Evolutionary conservation across 345 rosid genomes (phyloP).

Genomic region (Aegle marmelos): DNA sequence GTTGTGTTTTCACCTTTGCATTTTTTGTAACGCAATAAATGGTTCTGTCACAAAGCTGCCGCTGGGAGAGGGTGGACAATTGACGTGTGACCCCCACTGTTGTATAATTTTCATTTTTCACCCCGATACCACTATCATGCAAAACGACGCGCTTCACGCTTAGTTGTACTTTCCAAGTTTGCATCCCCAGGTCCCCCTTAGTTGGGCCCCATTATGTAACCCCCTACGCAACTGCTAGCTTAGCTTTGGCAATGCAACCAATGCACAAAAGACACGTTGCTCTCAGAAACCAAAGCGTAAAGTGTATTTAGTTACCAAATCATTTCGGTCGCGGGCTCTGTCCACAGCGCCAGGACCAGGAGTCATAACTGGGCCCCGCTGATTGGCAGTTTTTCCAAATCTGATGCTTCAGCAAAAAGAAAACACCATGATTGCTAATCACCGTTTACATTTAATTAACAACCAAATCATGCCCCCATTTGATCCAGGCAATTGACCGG

Average conservation of each 20-base stretch:
- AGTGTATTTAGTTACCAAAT: not conserved
- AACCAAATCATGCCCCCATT: too few species aligned
- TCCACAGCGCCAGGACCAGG: not conserved
- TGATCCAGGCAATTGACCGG: not conserved
- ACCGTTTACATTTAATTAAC: not conserved
- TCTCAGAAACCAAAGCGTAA: not conserved
- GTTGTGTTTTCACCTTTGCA: too few species aligned
- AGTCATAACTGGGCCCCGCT: conserved; percentile 1
- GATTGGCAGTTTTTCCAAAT: too few species aligned
- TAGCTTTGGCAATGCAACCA: conserved; percentile 2
- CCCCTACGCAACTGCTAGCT: not conserved
- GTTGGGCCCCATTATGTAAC: not conserved
- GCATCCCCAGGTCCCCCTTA: not conserved
- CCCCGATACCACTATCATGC: not conserved
- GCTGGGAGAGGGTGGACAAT: not conserved
- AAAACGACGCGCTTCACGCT: conserved; percentile 3
- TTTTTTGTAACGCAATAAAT: not conserved
- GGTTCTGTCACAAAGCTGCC: not conserved
- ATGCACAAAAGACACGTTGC: conserved; percentile 6
- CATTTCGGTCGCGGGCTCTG: not conserved
- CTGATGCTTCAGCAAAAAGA: not conserved
- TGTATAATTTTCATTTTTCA: not conserved
- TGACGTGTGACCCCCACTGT: too few species aligned
- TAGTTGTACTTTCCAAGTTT: not conserved
- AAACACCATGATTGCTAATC: not conserved